Evolutionary conservation across 129 eudicot genomes (phyloP).

Genomic region (Chrysanthemum makinoi): DNA sequence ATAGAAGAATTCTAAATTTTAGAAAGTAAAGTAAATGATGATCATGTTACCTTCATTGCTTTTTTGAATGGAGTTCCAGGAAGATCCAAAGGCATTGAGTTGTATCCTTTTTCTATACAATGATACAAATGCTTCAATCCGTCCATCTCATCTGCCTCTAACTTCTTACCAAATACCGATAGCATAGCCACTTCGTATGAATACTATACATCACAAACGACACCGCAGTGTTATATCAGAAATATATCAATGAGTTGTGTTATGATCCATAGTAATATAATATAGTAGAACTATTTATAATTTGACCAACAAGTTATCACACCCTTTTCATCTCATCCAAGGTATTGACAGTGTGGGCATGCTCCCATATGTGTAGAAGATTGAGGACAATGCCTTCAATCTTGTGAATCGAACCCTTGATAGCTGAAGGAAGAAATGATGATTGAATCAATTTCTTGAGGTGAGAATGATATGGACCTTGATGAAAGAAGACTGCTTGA

Average conservation of each 20-base stretch:
- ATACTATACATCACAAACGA: slow-evolving; percentile 35
- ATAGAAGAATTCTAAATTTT: background rate
- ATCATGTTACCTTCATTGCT: slow-evolving; percentile 65
- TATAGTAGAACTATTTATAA: background rate
- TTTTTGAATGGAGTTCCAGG: slow-evolving; percentile 73
- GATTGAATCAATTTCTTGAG: slow-evolving; percentile 65
- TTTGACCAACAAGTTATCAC: slow-evolving; percentile 3
- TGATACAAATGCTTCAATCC: slow-evolving; percentile 58
- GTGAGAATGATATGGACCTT: slow-evolving; percentile 67
- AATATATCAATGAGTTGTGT: too few species aligned
- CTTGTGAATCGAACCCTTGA: slow-evolving; percentile 36
- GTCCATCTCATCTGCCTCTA: slow-evolving; percentile 38
- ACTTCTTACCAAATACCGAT: slow-evolving; percentile 52
- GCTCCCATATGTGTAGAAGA: slow-evolving; percentile 47
- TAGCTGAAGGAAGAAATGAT: slow-evolving; percentile 55
- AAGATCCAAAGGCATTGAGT: slow-evolving; percentile 84
- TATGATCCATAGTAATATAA: background rate
- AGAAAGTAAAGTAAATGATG: background rate
- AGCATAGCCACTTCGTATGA: slow-evolving; percentile 80
- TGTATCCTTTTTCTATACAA: slow-evolving; percentile 77
- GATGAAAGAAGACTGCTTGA: slow-evolving; percentile 80
- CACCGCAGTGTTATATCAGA: too few species aligned
- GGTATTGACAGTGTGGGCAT: slow-evolving; percentile 39
- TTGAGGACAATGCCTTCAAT: slow-evolving; percentile 52
- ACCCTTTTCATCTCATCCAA: slow-evolving; percentile 81